Evolutionary conservation across 441 rosid species (phyloP), one percentile per base, ranked within the genome.

Genomic region (Macaranga tanarius): DNA sequence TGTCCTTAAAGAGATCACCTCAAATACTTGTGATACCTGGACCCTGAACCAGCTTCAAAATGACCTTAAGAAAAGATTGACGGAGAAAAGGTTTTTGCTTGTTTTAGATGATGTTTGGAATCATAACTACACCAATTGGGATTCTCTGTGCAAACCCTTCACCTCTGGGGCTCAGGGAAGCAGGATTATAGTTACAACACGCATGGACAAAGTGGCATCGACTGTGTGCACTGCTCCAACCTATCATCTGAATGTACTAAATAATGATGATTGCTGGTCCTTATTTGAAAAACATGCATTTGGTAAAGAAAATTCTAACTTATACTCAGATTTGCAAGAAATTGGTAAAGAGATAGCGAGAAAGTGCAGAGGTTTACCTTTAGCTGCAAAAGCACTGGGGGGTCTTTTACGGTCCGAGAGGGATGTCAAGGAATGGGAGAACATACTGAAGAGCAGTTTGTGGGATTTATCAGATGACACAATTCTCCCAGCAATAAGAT

Each of bases 361-460:
- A 56, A 77, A 78, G 67, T 81, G 84, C 73, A 48, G 58, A 54
- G 81, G 84, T 3, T 67, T 77, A 17, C 84, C 81, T 62, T 60
- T 80, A 51, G 77, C 77, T n/a, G 77, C 75, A 0, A 81, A 75
- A 68, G 44, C 79, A 58, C 34, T 81, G 5, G 82, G 79, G 17
- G 71, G 79, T 60, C 65, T 81, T 2, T 54, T 75, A 66, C 58
- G 64, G 22, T 61, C 59, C 26, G 69, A 75, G 55, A 70, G 48
- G 16, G 72, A 48, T 44, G 51, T 51, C 1, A 48, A 67, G 42
- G 77, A 75, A 10, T 81, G 81, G 81, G 54, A 67, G 56, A 59
- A 44, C 28, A 31, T 78, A 31, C 58, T 48, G 58, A 67, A 65
- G 20, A 81, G 79, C 44, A 72, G 78, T 9, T 64, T 80, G 19